Conservation (phyloP, 75 land plant species). For the Selaginella tamariscina region DNA sequence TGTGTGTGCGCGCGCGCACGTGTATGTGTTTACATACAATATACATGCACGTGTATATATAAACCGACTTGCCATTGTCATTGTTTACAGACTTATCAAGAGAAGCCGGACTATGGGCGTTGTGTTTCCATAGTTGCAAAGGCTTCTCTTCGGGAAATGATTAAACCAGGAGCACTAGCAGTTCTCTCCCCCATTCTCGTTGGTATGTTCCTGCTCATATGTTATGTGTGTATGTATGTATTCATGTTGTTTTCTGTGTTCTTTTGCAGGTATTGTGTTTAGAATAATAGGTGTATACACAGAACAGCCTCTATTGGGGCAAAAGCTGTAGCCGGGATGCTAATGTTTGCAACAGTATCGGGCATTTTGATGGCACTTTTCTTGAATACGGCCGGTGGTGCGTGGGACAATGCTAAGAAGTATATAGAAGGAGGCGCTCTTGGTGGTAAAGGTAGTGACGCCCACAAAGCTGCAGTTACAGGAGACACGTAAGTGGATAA, state of each 20-base stretch:
- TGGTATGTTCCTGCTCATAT: slow-evolving; percentile 35
- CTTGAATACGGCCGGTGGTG: slow-evolving; percentile 96
- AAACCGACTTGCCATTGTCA: not conserved
- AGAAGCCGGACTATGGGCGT: slow-evolving; percentile 94
- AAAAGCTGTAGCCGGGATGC: slow-evolving; percentile 88
- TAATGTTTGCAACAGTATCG: slow-evolving; percentile 98
- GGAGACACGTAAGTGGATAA: slow-evolving; percentile 99
- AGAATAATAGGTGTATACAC: slow-evolving; percentile 68
- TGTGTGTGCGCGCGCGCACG: too few species aligned
- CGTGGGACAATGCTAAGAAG: slow-evolving; percentile 99
- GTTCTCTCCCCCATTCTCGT: slow-evolving; percentile 76
- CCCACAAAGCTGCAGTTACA: slow-evolving; percentile 93
- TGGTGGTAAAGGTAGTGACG: slow-evolving; percentile 98
- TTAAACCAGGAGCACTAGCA: slow-evolving; percentile 96
- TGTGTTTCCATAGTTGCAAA: slow-evolving; percentile 99
- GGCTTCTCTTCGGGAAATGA: slow-evolving; percentile 93
- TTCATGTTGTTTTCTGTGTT: not conserved
- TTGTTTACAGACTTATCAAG: slow-evolving; percentile 63
- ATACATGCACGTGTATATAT: too few species aligned
- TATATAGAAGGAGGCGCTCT: slow-evolving; percentile 95
- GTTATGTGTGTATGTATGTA: not conserved
- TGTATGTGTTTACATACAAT: too few species aligned
- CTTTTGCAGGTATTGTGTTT: slow-evolving; percentile 57
- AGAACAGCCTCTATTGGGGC: slow-evolving; percentile 92
- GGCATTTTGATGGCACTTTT: slow-evolving; percentile 98